Percentiles rank a stretch among this genome's conserved stretches.
These are phyloP conservation scores for Dictyostelium purpureum DNA, from an alignment of 78 protist species.

Conservation along the genomic window DNA sequence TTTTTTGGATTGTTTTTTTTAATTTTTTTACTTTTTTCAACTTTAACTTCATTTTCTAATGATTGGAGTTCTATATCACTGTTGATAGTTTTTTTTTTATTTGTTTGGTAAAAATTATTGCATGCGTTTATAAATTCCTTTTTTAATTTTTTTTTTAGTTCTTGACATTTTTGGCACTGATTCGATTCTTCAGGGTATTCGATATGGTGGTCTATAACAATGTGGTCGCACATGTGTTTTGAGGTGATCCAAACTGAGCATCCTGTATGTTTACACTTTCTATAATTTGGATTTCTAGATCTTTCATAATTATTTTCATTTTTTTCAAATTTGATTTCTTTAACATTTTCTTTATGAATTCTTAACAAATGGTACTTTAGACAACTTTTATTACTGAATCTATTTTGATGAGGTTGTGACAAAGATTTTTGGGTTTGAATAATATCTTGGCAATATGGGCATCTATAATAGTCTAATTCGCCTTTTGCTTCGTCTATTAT, in stretches of 20 bases:
- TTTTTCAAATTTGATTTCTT: not conserved
- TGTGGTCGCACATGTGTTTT: not conserved
- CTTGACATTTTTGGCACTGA: not conserved
- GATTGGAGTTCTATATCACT: too few relatives aligned
- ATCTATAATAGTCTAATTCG: not conserved
- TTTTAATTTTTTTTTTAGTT: not conserved
- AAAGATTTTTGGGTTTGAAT: not conserved
- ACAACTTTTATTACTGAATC: not conserved
- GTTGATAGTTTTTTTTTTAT: too few relatives aligned
- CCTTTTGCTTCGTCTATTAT: not conserved
- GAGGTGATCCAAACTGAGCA: not conserved
- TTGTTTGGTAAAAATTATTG: not conserved
- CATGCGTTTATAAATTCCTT: not conserved
- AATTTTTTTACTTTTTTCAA: not conserved
- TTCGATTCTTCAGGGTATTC: not conserved
- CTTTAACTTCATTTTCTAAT: not conserved
- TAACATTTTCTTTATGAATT: not conserved
- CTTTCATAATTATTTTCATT: not conserved
- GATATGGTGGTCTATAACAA: not conserved
- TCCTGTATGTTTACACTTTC: not conserved
- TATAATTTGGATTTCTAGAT: not conserved
- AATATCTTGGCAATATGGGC: not conserved
- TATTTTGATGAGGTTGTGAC: not conserved
- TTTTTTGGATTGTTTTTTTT: not conserved
- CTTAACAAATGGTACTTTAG: not conserved